Evolutionary conservation across 768 basidiomycete genomes (phyloP).

Genomic region (Cystobasidium ongulense): DNA sequence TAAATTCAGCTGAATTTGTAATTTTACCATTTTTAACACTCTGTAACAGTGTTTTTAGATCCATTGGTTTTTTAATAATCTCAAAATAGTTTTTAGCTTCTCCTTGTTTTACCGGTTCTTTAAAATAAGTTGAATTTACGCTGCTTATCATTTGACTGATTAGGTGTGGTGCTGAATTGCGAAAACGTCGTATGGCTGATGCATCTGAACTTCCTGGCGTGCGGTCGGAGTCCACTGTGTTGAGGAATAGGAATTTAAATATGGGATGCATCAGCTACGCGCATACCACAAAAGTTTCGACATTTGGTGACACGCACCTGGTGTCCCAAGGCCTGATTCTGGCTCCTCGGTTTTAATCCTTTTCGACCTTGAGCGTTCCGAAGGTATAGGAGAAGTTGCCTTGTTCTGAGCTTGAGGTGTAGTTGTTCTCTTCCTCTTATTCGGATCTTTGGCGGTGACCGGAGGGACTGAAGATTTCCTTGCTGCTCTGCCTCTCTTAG

Average conservation of each 20-base stretch:
- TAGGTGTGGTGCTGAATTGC: constrained; percentile 24
- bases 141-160: constrained; percentile 23
- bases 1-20: constrained; percentile 71
- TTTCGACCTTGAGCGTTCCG: constrained; percentile 11
- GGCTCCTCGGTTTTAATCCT: constrained; percentile 24
- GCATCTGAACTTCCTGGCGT: neutral
- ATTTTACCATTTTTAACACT: constrained; percentile 76
- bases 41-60: constrained; percentile 84
- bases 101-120: constrained; percentile 17
- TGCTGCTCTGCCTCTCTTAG: neutral
- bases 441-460: neutral
- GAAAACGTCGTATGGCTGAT: neutral
- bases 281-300: neutral
- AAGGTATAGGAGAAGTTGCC: constrained; percentile 1
- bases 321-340: constrained; percentile 15
- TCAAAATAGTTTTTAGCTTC: constrained; percentile 29
- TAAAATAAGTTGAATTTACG: constrained; percentile 22
- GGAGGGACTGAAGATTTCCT: neutral
- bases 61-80: constrained; percentile 58
- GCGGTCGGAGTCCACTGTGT: neutral
- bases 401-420: neutral
- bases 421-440: neutral
- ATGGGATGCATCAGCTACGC: neutral
- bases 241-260: neutral
- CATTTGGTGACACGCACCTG: neutral